These are phyloP conservation scores for Paracamarosporium sp. DNA, from an alignment of 2,329 filamentous ascomycete species.

Conservation along the genomic window DNA sequence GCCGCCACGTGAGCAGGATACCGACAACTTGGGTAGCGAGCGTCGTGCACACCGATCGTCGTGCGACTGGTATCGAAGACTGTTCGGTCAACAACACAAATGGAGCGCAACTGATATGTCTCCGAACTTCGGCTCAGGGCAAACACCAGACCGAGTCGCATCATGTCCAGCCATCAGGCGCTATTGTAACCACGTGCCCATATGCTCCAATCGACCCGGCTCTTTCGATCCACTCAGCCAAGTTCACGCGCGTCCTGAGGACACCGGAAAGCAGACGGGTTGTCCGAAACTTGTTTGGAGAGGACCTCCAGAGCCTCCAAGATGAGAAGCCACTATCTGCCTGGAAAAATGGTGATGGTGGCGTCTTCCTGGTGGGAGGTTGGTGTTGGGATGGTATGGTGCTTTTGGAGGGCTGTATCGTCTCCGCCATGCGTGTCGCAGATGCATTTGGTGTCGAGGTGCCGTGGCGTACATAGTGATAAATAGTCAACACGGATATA, in stretches of 20 bases:
- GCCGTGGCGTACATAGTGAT: conserved; percentile 39
- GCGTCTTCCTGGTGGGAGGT: conserved; percentile 63
- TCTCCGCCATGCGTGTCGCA: conserved; percentile 65
- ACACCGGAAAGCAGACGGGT: conserved; percentile 56
- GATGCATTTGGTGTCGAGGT: conserved; percentile 58
- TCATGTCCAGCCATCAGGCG: conserved; percentile 59
- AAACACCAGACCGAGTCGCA: conserved; percentile 57
- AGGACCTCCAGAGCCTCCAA: conserved; percentile 1
- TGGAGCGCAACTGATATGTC: conserved; percentile 36
- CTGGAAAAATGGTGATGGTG: conserved; percentile 62
- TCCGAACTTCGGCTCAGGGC: conserved; percentile 41
- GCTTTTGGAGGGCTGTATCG: conserved; percentile 65
- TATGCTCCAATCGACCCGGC: conserved; percentile 48
- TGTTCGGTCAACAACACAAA: neutral
- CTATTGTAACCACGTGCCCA: conserved; percentile 62
- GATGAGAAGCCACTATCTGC: conserved; percentile 26
- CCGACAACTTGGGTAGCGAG: conserved; percentile 59
- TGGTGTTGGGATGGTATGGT: conserved; percentile 74
- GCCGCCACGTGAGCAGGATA: conserved; percentile 48
- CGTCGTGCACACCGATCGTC: conserved; percentile 52
- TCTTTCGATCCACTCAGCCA: conserved; percentile 53
- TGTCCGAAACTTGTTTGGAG: conserved; percentile 55
- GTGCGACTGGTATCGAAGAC: conserved; percentile 14
- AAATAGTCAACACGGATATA: too few species aligned
- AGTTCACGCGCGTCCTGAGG: conserved; percentile 62